Base-by-base conservation (phyloP, 495 filamentous ascomycete species). In the Podospora pseudocomata region DNA sequence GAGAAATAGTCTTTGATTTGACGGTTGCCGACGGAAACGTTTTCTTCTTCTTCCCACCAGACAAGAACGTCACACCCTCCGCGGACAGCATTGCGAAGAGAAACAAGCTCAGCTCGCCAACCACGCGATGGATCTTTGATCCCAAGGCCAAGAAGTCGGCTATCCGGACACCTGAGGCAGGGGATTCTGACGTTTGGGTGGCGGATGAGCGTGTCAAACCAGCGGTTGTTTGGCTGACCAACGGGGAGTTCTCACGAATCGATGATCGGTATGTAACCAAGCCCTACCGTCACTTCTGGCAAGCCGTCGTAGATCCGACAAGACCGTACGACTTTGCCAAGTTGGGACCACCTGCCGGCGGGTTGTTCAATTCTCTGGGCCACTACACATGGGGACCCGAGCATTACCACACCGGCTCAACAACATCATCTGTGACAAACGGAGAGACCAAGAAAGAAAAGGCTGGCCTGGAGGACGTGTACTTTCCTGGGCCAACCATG, bases 191-290 rank as follows among this genome's bases (percentile, higher is more conserved):
- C 2, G 61, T 76, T 1, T 70, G 67, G 26, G 66, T 76, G 5
- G 74, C 79, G 2, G 75, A 81, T 23, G 75, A 75, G 19, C 73
- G 80, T 1, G 73, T 82, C 13, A 69, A 65, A 53, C 74, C 80
- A 18, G 64, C 75, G 1, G 0, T 77, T 23, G 65, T 79, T 7
- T 83, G 83, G 72, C 72, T 74, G 3, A 81, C 80, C 5, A 84
- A 80, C 63, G 84, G 85, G 23, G 86, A 88, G 72, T 88, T 88
- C 79, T 85, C 83, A 7, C 81, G 86, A 26, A 86, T 88, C 67
- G 86, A 88, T 70, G 86, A 88, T 66, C 81, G 86, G 1, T 82
- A 79, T 55, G 76, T 82, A 3, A 84, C 82, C 19, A 81, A 82
- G 65, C 74, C 74, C 5, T 86, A 88, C 71, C 72, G 76, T 9